Evolutionary conservation across 768 basidiomycete species (phyloP), one percentile per base, ranked within the genome.

Genomic region (Austroboletus eburneus): DNA sequence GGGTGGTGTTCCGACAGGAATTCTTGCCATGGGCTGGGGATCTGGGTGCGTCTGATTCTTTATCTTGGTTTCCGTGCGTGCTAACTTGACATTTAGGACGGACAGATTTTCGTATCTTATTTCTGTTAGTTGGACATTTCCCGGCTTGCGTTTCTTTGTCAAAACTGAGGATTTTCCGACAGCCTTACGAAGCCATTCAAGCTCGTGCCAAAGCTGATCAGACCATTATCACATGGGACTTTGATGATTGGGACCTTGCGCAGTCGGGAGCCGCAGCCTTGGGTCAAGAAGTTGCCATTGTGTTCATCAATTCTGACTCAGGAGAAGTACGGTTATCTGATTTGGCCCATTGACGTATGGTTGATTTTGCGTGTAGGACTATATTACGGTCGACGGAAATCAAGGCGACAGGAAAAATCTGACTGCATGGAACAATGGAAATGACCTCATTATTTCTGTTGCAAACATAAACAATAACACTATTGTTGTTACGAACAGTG

Each of bases 1-100:
- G 21, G 80, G 76, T 39, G 81, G 83, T 21, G 67, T 71, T 37
- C 65, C 69, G 24, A 78, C 75, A 39, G 91, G 91, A 9, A 74
- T 86, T 16, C 73, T 96, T 18, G 91, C 90, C 8, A 85, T 92
- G 84, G 91, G 91, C 13, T 96, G 93, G 93, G 93, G 91, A 30
- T 87, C 84, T 41, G 91, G 90, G 67, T 73, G 37, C 32, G 68
- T 56, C 13, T 45, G 8, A 1, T 13, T n/a, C 14, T 6, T 42
- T 1, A 9, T 9, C 32, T 16, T 7, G 5, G 14, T 34, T 18
- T 1, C 9, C 9, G 6, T 34, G 27, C 9, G n/a, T 21, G 43
- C 43, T 58, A 22, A 50, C 36, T 20, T 17, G 7, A 7, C 24
- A 39, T 23, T 33, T 34, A 77, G 79, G 5, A 89, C 91, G 0